Evolutionary conservation across 2,329 filamentous ascomycete species (phyloP), one percentile per base, ranked within the genome.

Genomic region (Cryphonectria carpinicola): DNA sequence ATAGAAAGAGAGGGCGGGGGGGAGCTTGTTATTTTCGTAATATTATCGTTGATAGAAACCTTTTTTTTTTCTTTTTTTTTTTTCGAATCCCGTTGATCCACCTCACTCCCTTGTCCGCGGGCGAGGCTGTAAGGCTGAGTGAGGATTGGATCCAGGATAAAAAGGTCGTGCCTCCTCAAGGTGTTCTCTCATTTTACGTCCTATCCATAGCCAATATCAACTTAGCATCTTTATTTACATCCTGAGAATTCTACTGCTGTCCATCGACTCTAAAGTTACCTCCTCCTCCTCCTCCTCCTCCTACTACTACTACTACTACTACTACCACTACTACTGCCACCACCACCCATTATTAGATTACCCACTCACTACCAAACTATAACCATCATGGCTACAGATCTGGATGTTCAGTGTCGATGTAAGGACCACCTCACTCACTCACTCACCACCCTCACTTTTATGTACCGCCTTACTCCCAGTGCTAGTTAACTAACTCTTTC

Each of bases 61-160:
- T 69, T 25, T 49, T 22, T 43, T 46, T 19, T 46, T 46, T 19
- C 17, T 19, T 22, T 17, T 1, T 17, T 4, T 17, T 6, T 7
- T 3, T 7, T 60, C 41, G 35, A 25, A 43, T 58, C 32, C 46
- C 35, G 60, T 32, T 49, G 62, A 28, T 17, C 22, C 13, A 37
- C 43, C 67, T 39, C 22, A 14, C 22, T 39, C 22, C 39, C 22
- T 13, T 39, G 63, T n/a, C 49, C 32, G 19, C 43, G 41, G 66
- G 68, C 71, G 69, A 76, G 75, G 75, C 75, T 73, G 70, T 61
- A 76, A 76, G 75, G 75, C 75, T 66, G 72, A 70, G 66, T 49
- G 46, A 49, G 39, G 56, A 43, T 39, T 6, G 37, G 39, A 39
- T 32, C 13, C 17, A 17, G 66, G 6, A 68, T 69, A 69, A 72